These are phyloP conservation scores for Aschersonia sp. DNA, from an alignment of 2,329 filamentous ascomycete genomes.

Conservation along the genomic window DNA sequence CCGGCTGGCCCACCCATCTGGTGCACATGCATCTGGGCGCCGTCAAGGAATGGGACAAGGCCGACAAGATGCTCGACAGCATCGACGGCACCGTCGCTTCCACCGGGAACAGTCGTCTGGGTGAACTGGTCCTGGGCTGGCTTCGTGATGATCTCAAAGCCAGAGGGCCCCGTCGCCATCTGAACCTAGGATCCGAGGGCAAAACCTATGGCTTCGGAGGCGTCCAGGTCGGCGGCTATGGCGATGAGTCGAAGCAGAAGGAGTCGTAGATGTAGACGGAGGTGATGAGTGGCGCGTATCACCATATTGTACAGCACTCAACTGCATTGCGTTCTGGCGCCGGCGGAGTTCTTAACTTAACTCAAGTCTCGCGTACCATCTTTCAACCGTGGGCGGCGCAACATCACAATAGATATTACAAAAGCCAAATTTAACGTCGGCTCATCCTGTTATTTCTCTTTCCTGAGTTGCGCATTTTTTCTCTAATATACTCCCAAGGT, in stretches of 20 bases:
- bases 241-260: constrained; percentile 33
- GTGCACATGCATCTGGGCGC: constrained; percentile 88
- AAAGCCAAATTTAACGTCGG: not conserved
- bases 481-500: not conserved
- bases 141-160: constrained; percentile 65
- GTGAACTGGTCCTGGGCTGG: constrained; percentile 81
- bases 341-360: not conserved
- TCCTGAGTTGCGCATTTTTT: not conserved
- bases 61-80: constrained; percentile 51
- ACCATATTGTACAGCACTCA: constrained; percentile 11
- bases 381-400: not conserved
- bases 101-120: constrained; percentile 66
- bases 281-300: too few relatives aligned
- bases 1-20: constrained; percentile 87
- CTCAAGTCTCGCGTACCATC: constrained; percentile 1
- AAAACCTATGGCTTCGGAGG: constrained; percentile 43
- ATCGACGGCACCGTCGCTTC: constrained; percentile 22
- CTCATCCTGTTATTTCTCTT: not conserved
- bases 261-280: constrained; percentile 9
- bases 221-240: constrained; percentile 39
- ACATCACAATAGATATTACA: not conserved
- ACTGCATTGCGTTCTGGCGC: constrained; percentile 12
- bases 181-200: constrained; percentile 42
- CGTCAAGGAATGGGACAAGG: constrained; percentile 73
- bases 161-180: constrained; percentile 58